Conservation (phyloP, 208 protist species). For the Leishmania turanica region DNA sequence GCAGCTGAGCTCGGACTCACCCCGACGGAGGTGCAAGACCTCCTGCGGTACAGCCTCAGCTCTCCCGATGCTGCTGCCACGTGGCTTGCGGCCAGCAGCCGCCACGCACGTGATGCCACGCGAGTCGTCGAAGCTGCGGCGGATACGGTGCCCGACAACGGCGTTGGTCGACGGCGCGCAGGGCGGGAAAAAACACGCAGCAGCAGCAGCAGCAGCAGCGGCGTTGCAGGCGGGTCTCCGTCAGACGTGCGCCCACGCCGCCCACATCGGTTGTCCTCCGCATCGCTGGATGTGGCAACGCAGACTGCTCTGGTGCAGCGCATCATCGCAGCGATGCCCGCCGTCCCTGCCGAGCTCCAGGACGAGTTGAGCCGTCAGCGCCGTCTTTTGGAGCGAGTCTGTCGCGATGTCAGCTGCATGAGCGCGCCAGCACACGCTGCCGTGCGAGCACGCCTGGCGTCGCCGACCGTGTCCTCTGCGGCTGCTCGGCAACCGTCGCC, state of each 20-base stretch:
- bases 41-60: conserved; percentile 32
- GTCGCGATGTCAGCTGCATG: conserved; percentile 17
- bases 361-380: conserved; percentile 59
- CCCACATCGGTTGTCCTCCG: not conserved
- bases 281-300: conserved; percentile 17
- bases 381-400: conserved; percentile 53
- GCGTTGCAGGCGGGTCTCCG: not conserved
- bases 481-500: conserved; percentile 17
- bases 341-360: conserved; percentile 46
- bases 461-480: not conserved
- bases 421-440: conserved; percentile 10
- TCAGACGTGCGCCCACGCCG: not conserved
- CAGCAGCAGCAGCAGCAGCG: not conserved
- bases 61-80: conserved; percentile 7
- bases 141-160: not conserved
- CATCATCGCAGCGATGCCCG: conserved; percentile 22
- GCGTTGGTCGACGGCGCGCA: not conserved
- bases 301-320: conserved; percentile 33
- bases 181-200: not conserved
- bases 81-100: not conserved
- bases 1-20: conserved; percentile 24
- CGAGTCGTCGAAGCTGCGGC: not conserved
- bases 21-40: conserved; percentile 11
- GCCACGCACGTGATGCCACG: not conserved
- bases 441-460: not conserved